A percentile compares a stretch with the other conserved stretches of the same genome.
Conservation (phyloP, 371 early-diverging fungal species). For the Mucor irregularis region DNA sequence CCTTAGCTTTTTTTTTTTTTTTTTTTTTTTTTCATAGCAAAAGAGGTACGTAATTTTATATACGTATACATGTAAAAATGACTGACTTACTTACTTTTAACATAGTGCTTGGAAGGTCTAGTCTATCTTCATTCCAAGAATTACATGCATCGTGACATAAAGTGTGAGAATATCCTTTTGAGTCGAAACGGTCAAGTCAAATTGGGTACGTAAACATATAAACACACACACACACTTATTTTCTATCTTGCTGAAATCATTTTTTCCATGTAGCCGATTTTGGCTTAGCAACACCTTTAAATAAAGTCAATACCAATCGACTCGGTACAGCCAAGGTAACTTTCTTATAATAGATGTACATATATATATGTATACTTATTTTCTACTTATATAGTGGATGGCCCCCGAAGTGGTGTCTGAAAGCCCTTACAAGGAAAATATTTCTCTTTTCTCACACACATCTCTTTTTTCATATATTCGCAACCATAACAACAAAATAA, state of each 20-base stretch:
- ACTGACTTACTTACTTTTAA: background rate
- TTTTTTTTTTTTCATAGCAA: constrained; percentile 1
- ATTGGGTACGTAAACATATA: constrained; percentile 27
- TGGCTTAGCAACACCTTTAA: constrained; percentile 47
- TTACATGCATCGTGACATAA: constrained; percentile 57
- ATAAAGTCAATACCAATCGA: constrained; percentile 31
- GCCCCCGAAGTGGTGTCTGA: constrained; percentile 52
- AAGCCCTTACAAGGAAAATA: constrained; percentile 44
- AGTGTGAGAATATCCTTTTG: constrained; percentile 53
- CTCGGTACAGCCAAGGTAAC: constrained; percentile 51
- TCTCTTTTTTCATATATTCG: background rate
- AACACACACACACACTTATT: background rate
- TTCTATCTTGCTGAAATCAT: background rate
- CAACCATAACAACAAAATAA: background rate
- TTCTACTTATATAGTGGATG: constrained; percentile 42
- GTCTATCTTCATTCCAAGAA: constrained; percentile 49
- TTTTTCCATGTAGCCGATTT: constrained; percentile 40
- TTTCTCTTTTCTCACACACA: constrained; percentile 12
- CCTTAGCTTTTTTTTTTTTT: constrained; percentile 18
- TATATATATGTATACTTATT: background rate
- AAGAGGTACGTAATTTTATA: background rate
- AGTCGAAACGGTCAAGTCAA: constrained; percentile 50
- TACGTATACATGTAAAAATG: background rate
- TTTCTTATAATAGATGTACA: background rate
- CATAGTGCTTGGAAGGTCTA: constrained; percentile 45